Evolutionary conservation across 139 green algal genomes (phyloP), one percentile per base, ranked within the genome.

Genomic region (Coelastrella sp.): DNA sequence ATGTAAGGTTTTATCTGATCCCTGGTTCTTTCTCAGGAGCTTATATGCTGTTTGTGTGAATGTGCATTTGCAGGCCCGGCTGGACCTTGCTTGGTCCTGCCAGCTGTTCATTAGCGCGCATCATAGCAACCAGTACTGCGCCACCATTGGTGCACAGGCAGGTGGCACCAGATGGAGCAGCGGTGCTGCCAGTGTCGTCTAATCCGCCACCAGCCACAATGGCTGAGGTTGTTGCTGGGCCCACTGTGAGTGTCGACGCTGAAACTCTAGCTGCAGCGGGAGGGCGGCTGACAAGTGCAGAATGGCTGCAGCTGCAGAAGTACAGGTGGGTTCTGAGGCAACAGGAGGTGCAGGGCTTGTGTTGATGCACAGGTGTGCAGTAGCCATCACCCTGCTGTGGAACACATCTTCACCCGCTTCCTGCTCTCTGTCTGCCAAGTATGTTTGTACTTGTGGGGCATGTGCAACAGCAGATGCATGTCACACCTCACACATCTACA

Each of bases 291-390:
- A 91, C 87, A 14, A 70, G 56, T 56, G 6, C 27, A 11, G 87
- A 91, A 65, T 91, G 87, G 87, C 65, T 82, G 78, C 63, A 78
- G 35, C 78, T 91, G 9, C 61, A 86, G n/a, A 80, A 68, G 27
- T 90, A 72, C 76, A 82, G 84, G 84, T 89, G 57, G 0, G 84
- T 10, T 10, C 35, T 49, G 35, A 49, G 35, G 35, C 35, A 49
- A 49, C 35, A 49, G 35, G 35, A 49, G 35, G 35, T 49, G 35
- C 35, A 49, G 35, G 35, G 35, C 35, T 49, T 49, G 35, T 49
- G 35, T 49, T 49, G 35, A 49, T 49, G 35, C 35, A 49, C 35
- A 49, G 35, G 35, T 49, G 35, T 49, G 35, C 35, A 49, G 35
- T 49, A 49, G 35, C 35, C 35, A 49, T 49, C 35, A 49, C 35